A percentile compares a stretch with the other conserved stretches of the same genome.
phyloP scores from a whole-genome alignment of 495 filamentous ascomycete species.

The Annulohypoxylon nitens region DNA sequence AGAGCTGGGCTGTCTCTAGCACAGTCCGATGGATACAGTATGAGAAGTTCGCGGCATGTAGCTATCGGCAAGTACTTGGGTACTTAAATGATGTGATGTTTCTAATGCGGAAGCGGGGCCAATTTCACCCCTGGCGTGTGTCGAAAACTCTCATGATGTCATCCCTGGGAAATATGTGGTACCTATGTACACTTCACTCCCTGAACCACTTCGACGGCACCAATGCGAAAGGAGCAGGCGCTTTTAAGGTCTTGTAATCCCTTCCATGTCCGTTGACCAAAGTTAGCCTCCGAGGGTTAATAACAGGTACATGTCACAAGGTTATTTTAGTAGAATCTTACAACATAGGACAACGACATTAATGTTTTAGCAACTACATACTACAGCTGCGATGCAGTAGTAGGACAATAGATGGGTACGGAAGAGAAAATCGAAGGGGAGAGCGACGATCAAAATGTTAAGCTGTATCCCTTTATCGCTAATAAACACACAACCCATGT shows the following conservation, averaged over 20 bases:
- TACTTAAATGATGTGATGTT: conserved; percentile 23
- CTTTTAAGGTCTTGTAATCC: conserved; percentile 10
- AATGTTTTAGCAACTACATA: not conserved
- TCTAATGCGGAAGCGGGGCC: conserved; percentile 42
- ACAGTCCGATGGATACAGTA: conserved; percentile 41
- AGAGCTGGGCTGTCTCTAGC: conserved; percentile 31
- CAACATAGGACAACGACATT: conserved; percentile 5
- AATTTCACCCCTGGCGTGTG: conserved; percentile 35
- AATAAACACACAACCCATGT: conserved; percentile 24
- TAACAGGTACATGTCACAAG: not conserved
- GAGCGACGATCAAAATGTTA: conserved; percentile 40
- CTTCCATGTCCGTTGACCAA: conserved; percentile 8
- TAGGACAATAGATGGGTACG: conserved; percentile 10
- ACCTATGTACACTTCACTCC: conserved; percentile 1
- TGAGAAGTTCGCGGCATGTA: conserved; percentile 10
- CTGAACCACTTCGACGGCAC: conserved; percentile 24
- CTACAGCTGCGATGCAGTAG: too few species aligned
- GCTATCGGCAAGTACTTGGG: conserved; percentile 21
- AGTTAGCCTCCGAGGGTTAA: not conserved
- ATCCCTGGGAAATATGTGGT: conserved; percentile 7
- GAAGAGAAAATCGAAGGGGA: conserved; percentile 22
- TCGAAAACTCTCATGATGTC: conserved; percentile 34
- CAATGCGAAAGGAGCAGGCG: conserved; percentile 14
- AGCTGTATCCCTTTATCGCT: conserved; percentile 20
- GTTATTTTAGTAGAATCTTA: conserved; percentile 9